These are phyloP conservation scores for Debaryomyces nepalensis DNA, from an alignment of 1,139 yeast species.

Conservation along the genomic window DNA sequence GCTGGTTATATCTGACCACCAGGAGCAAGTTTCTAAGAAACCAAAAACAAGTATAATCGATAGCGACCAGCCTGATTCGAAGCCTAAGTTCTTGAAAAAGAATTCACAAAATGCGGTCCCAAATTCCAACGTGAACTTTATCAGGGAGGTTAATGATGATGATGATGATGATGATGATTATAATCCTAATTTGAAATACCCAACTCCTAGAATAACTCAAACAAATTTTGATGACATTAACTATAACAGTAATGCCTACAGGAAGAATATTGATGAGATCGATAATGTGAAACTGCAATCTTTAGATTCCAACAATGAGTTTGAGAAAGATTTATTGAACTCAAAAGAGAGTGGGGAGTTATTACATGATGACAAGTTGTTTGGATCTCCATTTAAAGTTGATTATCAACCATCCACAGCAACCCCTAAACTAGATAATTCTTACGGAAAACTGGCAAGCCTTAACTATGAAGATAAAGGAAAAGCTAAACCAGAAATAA, in stretches of 20 bases:
- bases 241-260: slow-evolving; percentile 14
- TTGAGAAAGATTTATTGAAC: neutral
- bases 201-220: slow-evolving; percentile 6
- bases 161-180: slow-evolving; percentile 25
- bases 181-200: slow-evolving; percentile 12
- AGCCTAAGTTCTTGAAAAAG: slow-evolving; percentile 4
- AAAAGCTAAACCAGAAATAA: slow-evolving; percentile 12
- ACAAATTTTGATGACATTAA: slow-evolving; percentile 18
- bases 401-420: slow-evolving; percentile 18
- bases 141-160: slow-evolving; percentile 41
- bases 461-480: slow-evolving; percentile 13
- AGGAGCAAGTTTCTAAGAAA: slow-evolving; percentile 12
- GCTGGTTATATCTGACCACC: slow-evolving; percentile 9
- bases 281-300: neutral
- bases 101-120: slow-evolving; percentile 17
- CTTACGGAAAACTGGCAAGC: slow-evolving; percentile 5
- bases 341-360: slow-evolving; percentile 15
- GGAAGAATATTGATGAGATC: slow-evolving; percentile 6
- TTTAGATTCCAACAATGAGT: neutral
- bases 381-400: slow-evolving; percentile 44
- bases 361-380: slow-evolving; percentile 18
- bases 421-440: neutral
- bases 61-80: neutral
- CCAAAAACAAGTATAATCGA: slow-evolving; percentile 7
- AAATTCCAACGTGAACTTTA: slow-evolving; percentile 32